A percentile compares a stretch with the other conserved stretches of the same genome.
These are phyloP conservation scores for Hyaloscypha bicolor DNA, from an alignment of 495 filamentous ascomycete species.

Conservation along the genomic window DNA sequence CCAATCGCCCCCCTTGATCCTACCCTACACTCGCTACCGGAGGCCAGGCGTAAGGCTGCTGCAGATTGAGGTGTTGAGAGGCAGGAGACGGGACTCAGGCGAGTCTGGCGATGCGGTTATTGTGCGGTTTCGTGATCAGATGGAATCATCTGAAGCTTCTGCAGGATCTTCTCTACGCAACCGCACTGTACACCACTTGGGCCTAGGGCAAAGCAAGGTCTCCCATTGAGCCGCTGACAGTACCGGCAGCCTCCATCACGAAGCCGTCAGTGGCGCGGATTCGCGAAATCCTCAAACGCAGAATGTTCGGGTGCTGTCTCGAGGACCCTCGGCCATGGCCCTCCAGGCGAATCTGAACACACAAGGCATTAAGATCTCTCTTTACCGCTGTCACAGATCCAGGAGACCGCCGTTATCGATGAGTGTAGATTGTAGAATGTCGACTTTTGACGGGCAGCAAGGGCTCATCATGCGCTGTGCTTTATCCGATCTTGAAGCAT, in stretches of 20 bases:
- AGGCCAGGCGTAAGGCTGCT: not conserved
- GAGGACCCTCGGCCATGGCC: not conserved
- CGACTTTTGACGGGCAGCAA: slow-evolving; percentile 13
- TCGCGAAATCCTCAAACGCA: slow-evolving; percentile 11
- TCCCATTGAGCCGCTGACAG: slow-evolving; percentile 21
- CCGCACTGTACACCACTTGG: too few species aligned
- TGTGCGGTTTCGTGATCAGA: slow-evolving; percentile 9
- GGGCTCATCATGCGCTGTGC: slow-evolving; percentile 15
- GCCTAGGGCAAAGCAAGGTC: slow-evolving; percentile 2
- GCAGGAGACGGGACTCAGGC: not conserved
- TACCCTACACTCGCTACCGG: too few species aligned
- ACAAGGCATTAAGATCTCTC: slow-evolving; percentile 11
- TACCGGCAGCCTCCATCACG: slow-evolving; percentile 1
- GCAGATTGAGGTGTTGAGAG: not conserved
- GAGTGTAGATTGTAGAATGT: slow-evolving; percentile 23
- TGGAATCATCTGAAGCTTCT: slow-evolving; percentile 4
- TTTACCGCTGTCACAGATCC: slow-evolving; percentile 21
- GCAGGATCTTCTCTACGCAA: not conserved
- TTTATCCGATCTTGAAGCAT: slow-evolving; percentile 12
- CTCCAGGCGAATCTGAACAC: not conserved
- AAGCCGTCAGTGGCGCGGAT: slow-evolving; percentile 17
- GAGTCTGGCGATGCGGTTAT: not conserved
- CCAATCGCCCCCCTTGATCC: too few species aligned
- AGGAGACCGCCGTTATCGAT: slow-evolving; percentile 11
- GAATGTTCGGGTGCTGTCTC: slow-evolving; percentile 18